Evolutionary conservation across 345 rosid species (phyloP), one percentile per base, ranked within the genome.

Genomic region (Cardamine occulta): DNA sequence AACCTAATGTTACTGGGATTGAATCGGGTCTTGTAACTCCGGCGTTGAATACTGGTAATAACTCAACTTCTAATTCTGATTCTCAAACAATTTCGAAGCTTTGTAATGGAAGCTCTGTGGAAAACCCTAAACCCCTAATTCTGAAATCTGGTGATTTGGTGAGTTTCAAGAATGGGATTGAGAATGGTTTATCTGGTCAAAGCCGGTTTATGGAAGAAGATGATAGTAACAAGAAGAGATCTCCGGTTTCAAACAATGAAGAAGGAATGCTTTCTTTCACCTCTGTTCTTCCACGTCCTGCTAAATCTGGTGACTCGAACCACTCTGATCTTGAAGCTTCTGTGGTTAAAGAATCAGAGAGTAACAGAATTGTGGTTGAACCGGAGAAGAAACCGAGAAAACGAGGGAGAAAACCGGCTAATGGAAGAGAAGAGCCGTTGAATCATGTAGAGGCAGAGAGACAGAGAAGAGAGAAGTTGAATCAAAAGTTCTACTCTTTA

Each of bases 401-500:
- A 64, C 88, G 96, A 21, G 98, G 98, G 17, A 82, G 98, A 62
- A 93, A 93, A 66, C 98, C 98, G 0, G 97, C 97, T 0, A 94
- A 91, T 45, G 98, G 98, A 15, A 79, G 98, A 79, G 97, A 94
- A 76, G 98, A 94, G 82, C 98, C 97, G 0, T 64, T 94, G 83
- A 94, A 94, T 79, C 98, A 94, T 39, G 98, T 94, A 0, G 98
- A 94, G 71, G 98, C 98, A 32, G 98, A 94, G 88, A 87, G 98
- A 56, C 98, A 94, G 75, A 90, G 98, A 83, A 85, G 97, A 66
- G 97, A 94, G 91, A 94, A 91, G 86, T 88, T 94, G 39, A 94
- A 94, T 74, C 97, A 91, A 78, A 82, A 83, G 76, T 91, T 94
- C 76, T 94, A 94, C 24, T 86, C 98, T 0, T 69, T 94, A 21